Percentiles rank a stretch among this genome's conserved stretches.
Conservation (phyloP, 1,284 basidiomycete genomes). For the Laetiporus sulphureus region DNA sequence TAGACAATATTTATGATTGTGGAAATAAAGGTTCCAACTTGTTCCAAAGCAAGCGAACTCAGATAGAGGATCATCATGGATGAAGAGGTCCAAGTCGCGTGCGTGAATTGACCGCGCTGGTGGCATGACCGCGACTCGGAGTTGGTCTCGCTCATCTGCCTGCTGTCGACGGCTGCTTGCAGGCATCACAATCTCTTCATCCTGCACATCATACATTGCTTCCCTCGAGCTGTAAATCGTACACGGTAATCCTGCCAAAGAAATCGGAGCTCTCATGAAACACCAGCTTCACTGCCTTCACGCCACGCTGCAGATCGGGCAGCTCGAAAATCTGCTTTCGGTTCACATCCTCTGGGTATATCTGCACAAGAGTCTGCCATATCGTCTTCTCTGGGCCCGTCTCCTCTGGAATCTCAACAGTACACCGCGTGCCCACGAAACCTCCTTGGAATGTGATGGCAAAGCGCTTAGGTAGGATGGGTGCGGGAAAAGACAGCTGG, state of each 20-base stretch:
- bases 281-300: conserved; percentile 50
- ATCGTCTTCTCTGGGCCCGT: conserved; percentile 16
- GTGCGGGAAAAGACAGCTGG: conserved; percentile 50
- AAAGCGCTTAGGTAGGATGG: conserved; percentile 47
- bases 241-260: conserved; percentile 69
- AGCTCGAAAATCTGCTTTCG: conserved; percentile 55
- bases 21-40: too few relatives aligned
- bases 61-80: too few relatives aligned
- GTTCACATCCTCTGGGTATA: conserved; percentile 76
- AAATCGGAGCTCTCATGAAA: conserved; percentile 77
- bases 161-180: too few relatives aligned
- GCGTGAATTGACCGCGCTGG: too few relatives aligned
- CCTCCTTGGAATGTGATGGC: conserved; percentile 78
- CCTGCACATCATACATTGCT: conserved; percentile 1
- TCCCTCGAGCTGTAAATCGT: conserved; percentile 55
- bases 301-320: conserved; percentile 20
- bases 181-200: too few relatives aligned
- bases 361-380: conserved; percentile 44
- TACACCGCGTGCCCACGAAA: conserved; percentile 66
- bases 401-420: conserved; percentile 34
- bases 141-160: too few relatives aligned
- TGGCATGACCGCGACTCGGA: too few relatives aligned
- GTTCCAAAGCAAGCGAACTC: too few relatives aligned
- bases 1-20: too few relatives aligned
- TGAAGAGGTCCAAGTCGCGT: too few relatives aligned